Conservation (phyloP, 2,329 filamentous ascomycete species). For the Fonsecaea pedrosoi region DNA sequence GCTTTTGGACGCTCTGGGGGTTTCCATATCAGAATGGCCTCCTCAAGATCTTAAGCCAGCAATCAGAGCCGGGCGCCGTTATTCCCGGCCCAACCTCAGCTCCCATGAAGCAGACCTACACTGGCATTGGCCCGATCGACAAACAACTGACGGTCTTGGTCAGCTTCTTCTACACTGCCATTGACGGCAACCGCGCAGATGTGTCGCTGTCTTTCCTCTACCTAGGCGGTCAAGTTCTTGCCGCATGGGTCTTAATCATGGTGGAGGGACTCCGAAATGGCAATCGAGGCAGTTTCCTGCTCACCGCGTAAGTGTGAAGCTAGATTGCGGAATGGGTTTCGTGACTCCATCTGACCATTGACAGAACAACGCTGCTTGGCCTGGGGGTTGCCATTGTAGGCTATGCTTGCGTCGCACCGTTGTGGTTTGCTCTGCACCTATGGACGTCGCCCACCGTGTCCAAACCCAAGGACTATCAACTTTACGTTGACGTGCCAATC, state of each 20-base stretch:
- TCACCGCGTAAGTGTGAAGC: constrained; percentile 24
- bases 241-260: constrained; percentile 52
- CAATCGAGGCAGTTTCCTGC: constrained; percentile 48
- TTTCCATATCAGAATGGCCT: constrained; percentile 42
- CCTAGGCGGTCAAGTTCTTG: constrained; percentile 51
- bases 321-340: background rate
- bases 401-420: constrained; percentile 54
- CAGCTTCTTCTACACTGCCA: constrained; percentile 50
- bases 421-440: constrained; percentile 54
- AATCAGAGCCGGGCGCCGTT: constrained; percentile 39
- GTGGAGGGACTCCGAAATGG: constrained; percentile 55
- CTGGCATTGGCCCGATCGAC: constrained; percentile 39
- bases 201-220: constrained; percentile 48
- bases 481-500: constrained; percentile 43
- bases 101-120: constrained; percentile 42
- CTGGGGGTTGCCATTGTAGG: constrained; percentile 52
- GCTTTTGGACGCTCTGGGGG: constrained; percentile 40
- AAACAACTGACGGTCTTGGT: constrained; percentile 41
- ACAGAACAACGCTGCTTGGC: constrained; percentile 49
- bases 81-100: constrained; percentile 40
- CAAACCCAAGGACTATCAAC: constrained; percentile 46
- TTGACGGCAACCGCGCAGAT: constrained; percentile 48
- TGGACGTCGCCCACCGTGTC: constrained; percentile 50
- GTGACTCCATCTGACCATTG: constrained; percentile 21
- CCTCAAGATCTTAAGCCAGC: constrained; percentile 35